These are phyloP conservation scores for Brassica balearica DNA, from an alignment of 441 rosid genomes.

Conservation along the genomic window DNA sequence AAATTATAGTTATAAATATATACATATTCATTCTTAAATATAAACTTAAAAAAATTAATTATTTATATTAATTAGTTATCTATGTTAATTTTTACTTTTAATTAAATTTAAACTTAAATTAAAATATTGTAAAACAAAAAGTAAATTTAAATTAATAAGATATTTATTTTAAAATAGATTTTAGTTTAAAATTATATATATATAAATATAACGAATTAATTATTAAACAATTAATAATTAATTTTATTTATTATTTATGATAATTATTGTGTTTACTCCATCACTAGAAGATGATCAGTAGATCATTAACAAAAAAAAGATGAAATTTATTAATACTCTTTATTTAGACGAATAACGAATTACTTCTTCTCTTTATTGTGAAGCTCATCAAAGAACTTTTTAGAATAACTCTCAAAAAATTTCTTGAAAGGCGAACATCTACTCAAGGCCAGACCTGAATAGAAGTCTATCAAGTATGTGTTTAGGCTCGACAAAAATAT, in stretches of 20 bases:
- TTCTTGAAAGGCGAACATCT: background rate
- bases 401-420: constrained; percentile 27
- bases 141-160: background rate
- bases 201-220: too few species aligned
- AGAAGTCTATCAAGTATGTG: too few species aligned
- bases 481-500: too few species aligned
- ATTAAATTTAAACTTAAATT: too few species aligned
- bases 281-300: background rate
- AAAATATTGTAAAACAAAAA: background rate
- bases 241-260: background rate
- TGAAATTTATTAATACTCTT: background rate
- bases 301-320: background rate
- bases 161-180: too few species aligned
- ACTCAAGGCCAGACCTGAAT: background rate
- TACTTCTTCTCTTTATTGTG: constrained; percentile 27
- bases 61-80: too few species aligned
- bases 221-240: too few species aligned
- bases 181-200: too few species aligned
- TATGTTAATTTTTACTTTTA: too few species aligned
- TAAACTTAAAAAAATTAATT: too few species aligned
- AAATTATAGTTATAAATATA: too few species aligned
- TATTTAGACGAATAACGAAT: background rate
- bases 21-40: too few species aligned
- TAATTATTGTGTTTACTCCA: background rate
- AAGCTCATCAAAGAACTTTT: constrained; percentile 37